Percentiles rank a stretch among this genome's conserved stretches.
These are phyloP conservation scores for Protomyces macrosporus DNA, from an alignment of 1,139 yeast species.

Conservation along the genomic window DNA sequence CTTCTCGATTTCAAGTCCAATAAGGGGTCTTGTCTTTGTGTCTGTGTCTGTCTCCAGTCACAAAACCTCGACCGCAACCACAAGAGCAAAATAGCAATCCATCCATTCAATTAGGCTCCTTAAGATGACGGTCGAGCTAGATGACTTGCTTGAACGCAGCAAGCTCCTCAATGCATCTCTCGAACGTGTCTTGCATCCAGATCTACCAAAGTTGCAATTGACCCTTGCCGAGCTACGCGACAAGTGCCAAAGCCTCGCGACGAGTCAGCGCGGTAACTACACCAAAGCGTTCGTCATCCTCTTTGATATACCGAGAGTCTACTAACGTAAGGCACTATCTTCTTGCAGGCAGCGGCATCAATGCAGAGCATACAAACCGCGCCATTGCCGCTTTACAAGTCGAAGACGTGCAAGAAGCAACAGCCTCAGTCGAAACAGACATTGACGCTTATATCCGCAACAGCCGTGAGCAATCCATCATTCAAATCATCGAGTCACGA, in stretches of 20 bases:
- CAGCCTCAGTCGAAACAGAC: conserved; percentile 34
- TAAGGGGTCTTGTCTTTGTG: too few species aligned
- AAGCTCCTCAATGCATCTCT: neutral
- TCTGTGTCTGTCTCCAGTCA: neutral
- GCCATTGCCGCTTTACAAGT: conserved; percentile 44
- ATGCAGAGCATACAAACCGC: conserved; percentile 77
- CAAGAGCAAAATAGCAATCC: neutral
- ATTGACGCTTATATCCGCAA: conserved; percentile 46
- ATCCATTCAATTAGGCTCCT: too few species aligned
- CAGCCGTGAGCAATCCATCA: conserved; percentile 75
- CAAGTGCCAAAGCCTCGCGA: neutral
- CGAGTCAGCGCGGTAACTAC: neutral
- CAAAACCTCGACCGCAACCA: neutral
- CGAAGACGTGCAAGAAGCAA: conserved; percentile 35
- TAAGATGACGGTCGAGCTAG: neutral
- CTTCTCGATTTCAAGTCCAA: too few species aligned
- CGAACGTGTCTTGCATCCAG: conserved; percentile 4
- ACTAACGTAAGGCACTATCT: conserved; percentile 52
- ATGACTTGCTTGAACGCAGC: neutral
- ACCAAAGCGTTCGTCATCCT: neutral
- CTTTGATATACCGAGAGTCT: neutral
- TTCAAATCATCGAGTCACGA: conserved; percentile 78
- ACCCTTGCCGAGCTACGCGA: conserved; percentile 4
- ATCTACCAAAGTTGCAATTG: neutral
- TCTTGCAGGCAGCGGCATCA: conserved; percentile 82